Base-by-base conservation (phyloP, 306 rosid species). In the Nissolia schottii region DNA sequence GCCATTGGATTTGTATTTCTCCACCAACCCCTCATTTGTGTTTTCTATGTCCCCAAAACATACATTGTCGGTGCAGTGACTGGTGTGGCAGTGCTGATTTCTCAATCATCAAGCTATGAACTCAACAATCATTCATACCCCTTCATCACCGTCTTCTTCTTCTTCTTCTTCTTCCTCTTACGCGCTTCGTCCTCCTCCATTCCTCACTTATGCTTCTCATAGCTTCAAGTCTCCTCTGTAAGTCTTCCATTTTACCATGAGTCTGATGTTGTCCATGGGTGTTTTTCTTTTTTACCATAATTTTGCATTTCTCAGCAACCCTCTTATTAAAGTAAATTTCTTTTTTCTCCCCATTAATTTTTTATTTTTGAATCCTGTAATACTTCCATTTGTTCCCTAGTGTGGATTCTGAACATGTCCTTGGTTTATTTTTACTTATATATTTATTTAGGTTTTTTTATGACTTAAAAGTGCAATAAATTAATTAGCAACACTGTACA, bases 181-280 rank as follows among this genome's bases (percentile, higher is more conserved):
- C n/a, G 15, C 74, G 56, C 70, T 75, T 76, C 57, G 64, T 73
- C 78, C 82, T 79, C 76, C 78, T 68, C 67, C 83, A 43, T 37
- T 73, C 11, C 79, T 80, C 75, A 37, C 81, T 67, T 70, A 80
- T 54, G 79, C 85, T 65, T 80, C 87, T 77, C 77, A 72, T 25
- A 74, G 46, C 67, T 62, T 71, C 83, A 82, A 80, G 83, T 74
- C 58, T 64, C 87, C 83, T 25, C 20, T 55, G 85, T 85, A 50
- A 77, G 81, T 61, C 18, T 77, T 50, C 50, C 46, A 28, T n/a
- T 27, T 20, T 22, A 14, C 18, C 49, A 11, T n/a, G 1, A 32
- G 43, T 51, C 3, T 54, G 22, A 27, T 14, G 18, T 53, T 64
- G 7, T 20, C 38, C 14, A 2, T 31, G 18, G 14, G 64, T 28